Percentiles rank a stretch among this genome's conserved stretches.
These are phyloP conservation scores for Evernia prunastri DNA, from an alignment of 495 filamentous ascomycete genomes.

Conservation along the genomic window DNA sequence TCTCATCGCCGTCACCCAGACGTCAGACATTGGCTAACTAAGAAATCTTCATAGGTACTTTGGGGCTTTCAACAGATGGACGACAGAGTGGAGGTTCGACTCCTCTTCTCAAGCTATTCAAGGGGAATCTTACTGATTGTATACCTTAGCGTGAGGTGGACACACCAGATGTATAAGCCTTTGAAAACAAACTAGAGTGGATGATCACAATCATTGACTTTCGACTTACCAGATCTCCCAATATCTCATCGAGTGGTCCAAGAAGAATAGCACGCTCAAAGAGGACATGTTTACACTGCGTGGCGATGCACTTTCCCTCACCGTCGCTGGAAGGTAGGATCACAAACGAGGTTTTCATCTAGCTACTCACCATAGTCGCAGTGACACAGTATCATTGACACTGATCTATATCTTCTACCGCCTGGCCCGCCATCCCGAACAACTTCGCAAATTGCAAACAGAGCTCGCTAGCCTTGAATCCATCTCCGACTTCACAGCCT, in stretches of 20 bases:
- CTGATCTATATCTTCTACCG: conserved; percentile 39
- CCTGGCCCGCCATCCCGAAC: conserved; percentile 32
- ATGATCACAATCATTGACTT: too few species aligned
- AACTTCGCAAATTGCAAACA: conserved; percentile 30
- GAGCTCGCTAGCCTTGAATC: conserved; percentile 26
- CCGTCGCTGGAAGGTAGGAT: conserved; percentile 37
- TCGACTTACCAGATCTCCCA: not conserved
- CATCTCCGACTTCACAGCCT: conserved; percentile 11
- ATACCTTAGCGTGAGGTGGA: too few species aligned
- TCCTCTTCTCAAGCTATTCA: too few species aligned
- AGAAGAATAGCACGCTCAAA: conserved; percentile 1
- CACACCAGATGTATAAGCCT: too few species aligned
- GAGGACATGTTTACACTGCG: not conserved
- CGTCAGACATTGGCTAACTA: too few species aligned
- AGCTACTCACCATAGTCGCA: conserved; percentile 2
- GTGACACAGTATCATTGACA: conserved; percentile 36
- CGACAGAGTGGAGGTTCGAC: too few species aligned
- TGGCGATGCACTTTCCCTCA: conserved; percentile 31
- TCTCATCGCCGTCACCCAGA: too few species aligned
- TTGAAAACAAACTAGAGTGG: too few species aligned
- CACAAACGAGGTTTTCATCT: not conserved
- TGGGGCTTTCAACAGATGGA: too few species aligned
- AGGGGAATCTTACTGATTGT: too few species aligned
- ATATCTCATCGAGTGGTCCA: not conserved
- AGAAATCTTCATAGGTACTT: too few species aligned